Evolutionary conservation across 208 protist species (phyloP), one percentile per base, ranked within the genome.

Genomic region (Leishmania guyanensis): DNA sequence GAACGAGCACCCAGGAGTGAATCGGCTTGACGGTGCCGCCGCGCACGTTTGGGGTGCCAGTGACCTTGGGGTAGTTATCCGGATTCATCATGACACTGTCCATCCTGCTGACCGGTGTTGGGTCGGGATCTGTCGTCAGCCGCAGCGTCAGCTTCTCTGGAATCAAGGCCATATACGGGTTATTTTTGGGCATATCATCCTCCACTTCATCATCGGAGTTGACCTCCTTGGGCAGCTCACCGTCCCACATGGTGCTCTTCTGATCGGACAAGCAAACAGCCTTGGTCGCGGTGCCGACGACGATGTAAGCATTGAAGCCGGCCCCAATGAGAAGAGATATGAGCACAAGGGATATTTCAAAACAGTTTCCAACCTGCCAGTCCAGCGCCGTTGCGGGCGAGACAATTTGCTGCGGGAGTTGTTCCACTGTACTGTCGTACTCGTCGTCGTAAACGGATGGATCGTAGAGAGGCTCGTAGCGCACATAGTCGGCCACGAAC

Each of bases 271-370:
- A 50, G 79, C 90, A 96, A 53, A 98, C 87, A 43, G 86, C 82
- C 39, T 74, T 74, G 26, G 74, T 77, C 1, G 97, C 97, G 72
- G 96, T 98, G 14, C 97, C 97, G 66, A 96, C 79, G 2, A 98
- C 96, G 14, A 98, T 94, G 72, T 97, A 97, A 9, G 92, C 94
- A 74, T 98, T 95, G 86, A 96, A 99, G n/a, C 96, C 96, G 16
- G 86, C 84, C 1, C 97, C 97, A 10, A 88, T 80, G n/a, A 98
- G 92, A 62, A 98, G 65, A 43, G 97, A 98, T 0, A 78, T 46
- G 29, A 98, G 86, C 1, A 98, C 77, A 16, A 97, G 66, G 26
- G 86, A 91, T 75, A 98, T 84, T 73, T 98, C 96, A 72, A 98
- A 85, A 73, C 90, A 97, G 86, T 98, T 95, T 12, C 95, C 97